A percentile compares a stretch with the other conserved stretches of the same genome.
phyloP scores from a whole-genome alignment of 176 grass and related monocot genomes.

The Carex kokanica region DNA sequence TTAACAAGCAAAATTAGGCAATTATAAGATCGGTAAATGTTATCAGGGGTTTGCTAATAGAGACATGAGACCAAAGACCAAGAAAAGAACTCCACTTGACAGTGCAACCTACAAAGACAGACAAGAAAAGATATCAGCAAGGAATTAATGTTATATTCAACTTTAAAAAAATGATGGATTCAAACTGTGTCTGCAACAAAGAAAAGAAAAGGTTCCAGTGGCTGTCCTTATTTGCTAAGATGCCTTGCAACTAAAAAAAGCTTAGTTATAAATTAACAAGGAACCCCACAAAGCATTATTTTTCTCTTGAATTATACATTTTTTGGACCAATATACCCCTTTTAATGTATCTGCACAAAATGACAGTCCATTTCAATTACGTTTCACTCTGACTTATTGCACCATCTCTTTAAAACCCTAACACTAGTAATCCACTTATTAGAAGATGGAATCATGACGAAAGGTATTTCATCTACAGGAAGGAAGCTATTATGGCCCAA shows the following conservation, averaged over 20 bases:
- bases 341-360: neutral
- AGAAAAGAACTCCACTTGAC: conserved; percentile 75
- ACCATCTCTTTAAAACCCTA: neutral
- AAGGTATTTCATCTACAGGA: neutral
- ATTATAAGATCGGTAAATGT: conserved; percentile 3
- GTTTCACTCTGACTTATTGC: neutral
- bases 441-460: neutral
- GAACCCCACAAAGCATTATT: neutral
- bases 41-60: conserved; percentile 47
- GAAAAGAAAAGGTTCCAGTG: neutral
- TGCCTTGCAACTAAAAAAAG: neutral
- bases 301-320: neutral
- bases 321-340: neutral
- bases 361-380: neutral
- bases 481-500: neutral
- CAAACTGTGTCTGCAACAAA: neutral
- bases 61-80: conserved; percentile 76
- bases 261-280: neutral
- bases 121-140: neutral
- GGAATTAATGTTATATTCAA: neutral
- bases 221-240: neutral
- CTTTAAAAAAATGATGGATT: neutral
- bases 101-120: conserved; percentile 54
- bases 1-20: conserved; percentile 12
- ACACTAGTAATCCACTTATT: neutral